A percentile compares a stretch with the other conserved stretches of the same genome.
Conservation (phyloP, 2,329 filamentous ascomycete genomes). For the Pleurostoma richardsiae region DNA sequence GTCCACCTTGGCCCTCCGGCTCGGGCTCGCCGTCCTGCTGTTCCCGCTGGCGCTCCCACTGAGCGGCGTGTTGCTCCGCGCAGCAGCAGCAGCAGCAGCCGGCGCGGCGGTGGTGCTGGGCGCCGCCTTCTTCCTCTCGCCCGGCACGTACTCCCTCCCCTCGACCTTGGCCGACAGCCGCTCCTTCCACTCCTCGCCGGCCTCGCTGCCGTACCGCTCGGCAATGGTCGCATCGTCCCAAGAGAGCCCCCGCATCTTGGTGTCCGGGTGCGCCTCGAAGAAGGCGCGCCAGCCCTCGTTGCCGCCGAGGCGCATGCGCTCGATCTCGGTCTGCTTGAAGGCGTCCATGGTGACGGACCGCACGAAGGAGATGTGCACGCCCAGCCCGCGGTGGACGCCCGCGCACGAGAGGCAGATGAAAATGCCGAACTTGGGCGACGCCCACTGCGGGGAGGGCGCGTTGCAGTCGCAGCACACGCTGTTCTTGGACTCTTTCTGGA, state of each 20-base stretch:
- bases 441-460: conserved; percentile 97
- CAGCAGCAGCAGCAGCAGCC: conserved; percentile 6
- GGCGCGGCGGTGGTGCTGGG: conserved; percentile 17
- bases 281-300: conserved; percentile 85
- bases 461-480: conserved; percentile 91
- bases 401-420: conserved; percentile 98
- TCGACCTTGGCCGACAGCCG: conserved; percentile 83
- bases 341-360: conserved; percentile 98
- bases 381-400: conserved; percentile 87
- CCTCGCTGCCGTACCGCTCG: conserved; percentile 83
- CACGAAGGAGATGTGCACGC: conserved; percentile 98
- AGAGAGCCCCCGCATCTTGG: conserved; percentile 59
- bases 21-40: conserved; percentile 31
- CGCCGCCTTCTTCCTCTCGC: conserved; percentile 48
- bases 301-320: conserved; percentile 87
- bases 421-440: conserved; percentile 92
- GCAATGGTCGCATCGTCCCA: conserved; percentile 89
- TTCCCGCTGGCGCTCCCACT: conserved; percentile 30
- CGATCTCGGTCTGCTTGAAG: conserved; percentile 89
- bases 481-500: conserved; percentile 88
- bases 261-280: conserved; percentile 70
- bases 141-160: conserved; percentile 76
- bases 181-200: conserved; percentile 94
- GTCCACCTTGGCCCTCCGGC: conserved; percentile 57
- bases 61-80: conserved; percentile 18